Evolutionary conservation across 177 flowering plant species (phyloP), one percentile per base, ranked within the genome.

Genomic region (Vitis hybrid): DNA sequence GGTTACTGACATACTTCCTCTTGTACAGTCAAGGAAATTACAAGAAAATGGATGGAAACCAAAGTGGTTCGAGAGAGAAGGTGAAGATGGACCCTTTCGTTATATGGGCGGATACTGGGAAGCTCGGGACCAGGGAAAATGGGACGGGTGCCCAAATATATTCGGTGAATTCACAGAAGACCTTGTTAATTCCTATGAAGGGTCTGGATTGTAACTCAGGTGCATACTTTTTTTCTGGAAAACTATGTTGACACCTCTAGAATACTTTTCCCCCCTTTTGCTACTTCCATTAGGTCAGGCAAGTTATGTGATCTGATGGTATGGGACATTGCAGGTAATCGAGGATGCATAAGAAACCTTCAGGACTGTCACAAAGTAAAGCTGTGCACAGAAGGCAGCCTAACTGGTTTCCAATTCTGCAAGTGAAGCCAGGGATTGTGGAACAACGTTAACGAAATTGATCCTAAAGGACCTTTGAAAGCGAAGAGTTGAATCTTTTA

Each of bases 31-130:
- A 11, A 83, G 94, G 72, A 92, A 91, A 83, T 65, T 95, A 69
- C 98, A 95, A 86, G 98, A 92, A 77, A 84, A 77, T 68, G 98
- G 98, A 13, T 95, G 98, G 98, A 88, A 77, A 75, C 95, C 98
- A 3, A 75, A 87, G 75, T 95, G 98, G 98, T 95, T 95, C 67
- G 50, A 71, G 67, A 82, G 81, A 80, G 92, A 88, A 11, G 77
- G 82, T 47, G 88, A 85, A 64, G 73, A 83, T 76, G 97, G 94
- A 18, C 17, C 92, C 2, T 95, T 78, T 72, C 82, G 80, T 19
- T 95, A 87, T 68, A 65, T 66, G 2, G 97, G 98, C 28, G 98
- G 98, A 1, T 95, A 95, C 52, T 95, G 98, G 98, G 98, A 95
- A 83, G 90, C 97, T 24, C 74, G 94, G 51, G 90, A 87, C 50